Base-by-base conservation (phyloP, 2,329 filamentous ascomycete genomes). In the Lachnellula arida region DNA sequence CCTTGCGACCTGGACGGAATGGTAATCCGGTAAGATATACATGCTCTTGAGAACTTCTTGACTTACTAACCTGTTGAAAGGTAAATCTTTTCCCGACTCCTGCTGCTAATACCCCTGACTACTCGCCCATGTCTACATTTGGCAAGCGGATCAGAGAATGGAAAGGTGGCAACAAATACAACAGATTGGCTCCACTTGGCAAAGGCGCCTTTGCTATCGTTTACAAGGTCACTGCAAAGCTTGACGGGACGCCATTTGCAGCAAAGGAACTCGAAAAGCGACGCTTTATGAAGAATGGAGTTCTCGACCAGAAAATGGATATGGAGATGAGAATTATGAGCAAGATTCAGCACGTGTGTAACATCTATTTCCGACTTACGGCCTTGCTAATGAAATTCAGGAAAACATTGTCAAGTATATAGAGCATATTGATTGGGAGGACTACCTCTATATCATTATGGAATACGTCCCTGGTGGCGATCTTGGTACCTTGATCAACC, bases 291-390 rank as follows among this genome's bases (percentile, higher is more conserved):
- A 96, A 96, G 74, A 94, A 96, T 65, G 92, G 91, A 2, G 79
- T 92, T 19, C 73, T 96, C 22, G 91, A 96, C 66, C 87, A 91
- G 63, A 96, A 95, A 71, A 88, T 97, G 14, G 90, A 97, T 68
- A 97, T 95, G 65, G 94, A 99, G 74, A 93, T 99, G 87, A 88
- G 85, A 62, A 97, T 99, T 65, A 97, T 99, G 91, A 85, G 87
- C 66, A 81, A 79, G 53, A 81, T 97, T 51, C 78, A 86, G 53
- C 94, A 99, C 75, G 88, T 91, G 75, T 79, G 87, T 72, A 42
- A 11, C 4, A 17, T 44, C 42, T 40, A 9, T 37, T 17, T 34
- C 19, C 15, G 7, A 15, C 15, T 60, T 28, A 11, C 17, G 22
- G 19, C n/a, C 54, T 48, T 58, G 59, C 58, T 71, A 58, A 65